Base-by-base conservation (phyloP, 2,329 filamentous ascomycete genomes). In the Hortaea sp. region DNA sequence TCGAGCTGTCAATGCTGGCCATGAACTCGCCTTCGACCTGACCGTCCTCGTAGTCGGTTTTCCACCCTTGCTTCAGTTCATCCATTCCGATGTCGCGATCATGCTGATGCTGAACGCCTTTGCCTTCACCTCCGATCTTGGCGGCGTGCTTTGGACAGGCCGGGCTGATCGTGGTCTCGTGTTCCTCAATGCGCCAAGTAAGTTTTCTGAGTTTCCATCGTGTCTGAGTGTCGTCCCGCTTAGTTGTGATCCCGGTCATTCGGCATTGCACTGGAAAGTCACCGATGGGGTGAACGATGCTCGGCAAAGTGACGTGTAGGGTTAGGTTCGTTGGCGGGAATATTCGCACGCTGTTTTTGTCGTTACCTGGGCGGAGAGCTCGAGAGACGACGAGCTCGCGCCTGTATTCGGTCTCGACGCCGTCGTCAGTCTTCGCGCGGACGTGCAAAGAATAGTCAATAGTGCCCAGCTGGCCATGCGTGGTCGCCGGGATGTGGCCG, bases 261-360 rank as follows among this genome's bases (percentile, higher is more conserved):
- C 83, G 82, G 69, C 95, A 81, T 40, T 79, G 76, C 42, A 95
- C 76, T 7, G 75, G 84, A 69, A 94, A 90, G 58, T 79, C 81
- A 58, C 87, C 85, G 49, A 89, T 85, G 5, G 90, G 88, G 68
- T 95, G 84, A 52, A 95, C 82, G 53, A 94, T 79, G 34, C 86
- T 80, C 41, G 84, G 84, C 53, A 94, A 82, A 58, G 87, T 82
- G 52, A 92, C 84, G 60, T 82, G 83, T 48, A 88, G 85, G 55
- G 87, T 89, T 59, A 98, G 82, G 68, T 94, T 92, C 55, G 92
- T 98, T 0, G 92, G 90, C 41, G 90, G 92, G 69, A 98, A 98
- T 61, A 97, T 85, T 60, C 90, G 87, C 52, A 95, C 82, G 11
- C 86, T 94, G 67, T 89, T 83, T 68, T 94, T 90, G 50, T 94